Base-by-base conservation (phyloP, 306 rosid species). In the Cercis canadensis region DNA sequence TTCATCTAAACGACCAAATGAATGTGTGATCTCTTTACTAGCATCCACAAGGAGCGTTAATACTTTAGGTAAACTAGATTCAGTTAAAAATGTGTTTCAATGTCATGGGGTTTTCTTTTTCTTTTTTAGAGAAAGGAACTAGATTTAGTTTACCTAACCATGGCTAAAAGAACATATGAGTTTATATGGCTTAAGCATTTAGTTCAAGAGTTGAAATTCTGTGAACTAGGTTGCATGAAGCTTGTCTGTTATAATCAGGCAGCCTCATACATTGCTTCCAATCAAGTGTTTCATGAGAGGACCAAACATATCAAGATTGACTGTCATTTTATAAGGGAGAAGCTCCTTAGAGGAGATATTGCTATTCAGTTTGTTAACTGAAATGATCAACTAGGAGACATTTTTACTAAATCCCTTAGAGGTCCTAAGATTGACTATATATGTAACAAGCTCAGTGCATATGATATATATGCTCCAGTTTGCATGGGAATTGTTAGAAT, bases 1-100 rank as follows among this genome's bases (percentile, higher is more conserved):
- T 58, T 60, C 33, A 55, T 37, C 74, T 46, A 17, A 60, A 71
- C 52, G 37, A 51, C 17, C n/a, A 70, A 5, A 39, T 7, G 5
- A 14, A 46, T 65, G 32, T 4, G 11, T 60, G 60, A 12, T 64
- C 36, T 58, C 54, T 49, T 24, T 8, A 41, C 31, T 16, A 60
- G 5, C 39, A 59, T 39, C 59, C 44, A 50, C 8, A 57, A n/a
- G 40, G 33, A 77, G 18, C 36, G 24, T 57, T 13, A 50, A 31
- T 55, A 52, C 45, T 55, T 50, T 8, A 11, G 7, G 24, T 52
- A 29, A 29, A 39, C 7, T 17, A 19, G 67, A 36, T 56, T 7
- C 39, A 34, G 18, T 31, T 5, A 54, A 4, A 62, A 11, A 41
- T 18, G 8, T 34, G 36, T 44, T 50, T 6, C 21, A n/a, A n/a